These are phyloP conservation scores for Rhodomyrtus psidioides DNA, from an alignment of 441 rosid species.

Conservation along the genomic window DNA sequence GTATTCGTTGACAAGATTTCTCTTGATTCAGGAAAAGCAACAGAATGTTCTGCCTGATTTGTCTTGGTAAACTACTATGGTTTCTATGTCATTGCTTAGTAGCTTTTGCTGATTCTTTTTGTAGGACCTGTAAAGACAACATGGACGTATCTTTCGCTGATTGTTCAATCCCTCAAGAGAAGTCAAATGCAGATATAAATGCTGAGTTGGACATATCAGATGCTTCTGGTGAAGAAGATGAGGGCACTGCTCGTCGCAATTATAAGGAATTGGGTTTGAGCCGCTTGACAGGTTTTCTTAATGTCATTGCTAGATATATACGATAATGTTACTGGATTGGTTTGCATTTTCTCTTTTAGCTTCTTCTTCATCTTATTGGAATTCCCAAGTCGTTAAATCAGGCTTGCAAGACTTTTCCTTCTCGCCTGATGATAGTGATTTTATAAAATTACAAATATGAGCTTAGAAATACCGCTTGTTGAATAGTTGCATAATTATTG, in stretches of 20 bases:
- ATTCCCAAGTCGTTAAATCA: background rate
- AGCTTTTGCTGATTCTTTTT: slow-evolving; percentile 4
- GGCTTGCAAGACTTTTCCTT: background rate
- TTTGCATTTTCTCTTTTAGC: background rate
- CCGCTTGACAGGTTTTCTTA: slow-evolving; percentile 35
- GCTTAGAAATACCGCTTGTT: background rate
- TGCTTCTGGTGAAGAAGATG: slow-evolving; percentile 66
- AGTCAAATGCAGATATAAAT: slow-evolving; percentile 87
- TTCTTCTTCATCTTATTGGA: background rate
- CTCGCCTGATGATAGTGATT: background rate
- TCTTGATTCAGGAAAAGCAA: background rate
- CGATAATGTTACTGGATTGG: background rate
- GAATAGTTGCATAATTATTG: background rate
- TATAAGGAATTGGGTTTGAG: slow-evolving; percentile 37
- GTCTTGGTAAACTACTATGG: background rate
- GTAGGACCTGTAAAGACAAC: slow-evolving; percentile 86
- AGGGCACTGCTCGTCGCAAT: slow-evolving; percentile 37
- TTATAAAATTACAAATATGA: background rate
- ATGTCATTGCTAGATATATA: slow-evolving; percentile 4
- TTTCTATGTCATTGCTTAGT: background rate
- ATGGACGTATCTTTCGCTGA: slow-evolving; percentile 51
- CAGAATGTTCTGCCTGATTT: background rate
- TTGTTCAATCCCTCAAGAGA: slow-evolving; percentile 87
- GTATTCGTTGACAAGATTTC: background rate
- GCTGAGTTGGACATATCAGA: slow-evolving; percentile 87